Evolutionary conservation across 768 basidiomycete species (phyloP).

Genomic region (Serpula lacrymans): DNA sequence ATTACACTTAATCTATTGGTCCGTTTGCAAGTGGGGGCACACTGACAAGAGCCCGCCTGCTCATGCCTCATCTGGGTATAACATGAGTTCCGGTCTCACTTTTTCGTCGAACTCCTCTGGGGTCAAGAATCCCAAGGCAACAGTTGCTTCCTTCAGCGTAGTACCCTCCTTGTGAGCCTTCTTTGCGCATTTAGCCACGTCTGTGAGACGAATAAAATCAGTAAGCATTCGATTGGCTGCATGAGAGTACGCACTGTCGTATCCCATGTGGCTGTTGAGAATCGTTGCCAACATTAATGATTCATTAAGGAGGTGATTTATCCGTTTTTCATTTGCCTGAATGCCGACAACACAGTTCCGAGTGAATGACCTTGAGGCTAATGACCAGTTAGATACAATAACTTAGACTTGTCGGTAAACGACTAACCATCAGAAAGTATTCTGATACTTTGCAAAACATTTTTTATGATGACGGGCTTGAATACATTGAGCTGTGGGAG

Average conservation of each 20-base stretch:
- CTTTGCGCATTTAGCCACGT: conserved; percentile 98
- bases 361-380: conserved; percentile 89
- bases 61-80: conserved; percentile 61
- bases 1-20: too few species aligned
- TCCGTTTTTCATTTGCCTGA: conserved; percentile 93
- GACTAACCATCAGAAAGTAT: conserved; percentile 82
- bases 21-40: too few species aligned
- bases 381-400: conserved; percentile 6
- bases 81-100: conserved; percentile 90
- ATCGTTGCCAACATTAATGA: conserved; percentile 98
- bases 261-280: conserved; percentile 92
- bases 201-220: conserved; percentile 37
- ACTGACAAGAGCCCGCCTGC: too few species aligned
- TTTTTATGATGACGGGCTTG: conserved; percentile 99
- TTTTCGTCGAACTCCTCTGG: conserved; percentile 92
- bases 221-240: conserved; percentile 1
- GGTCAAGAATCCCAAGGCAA: conserved; percentile 80
- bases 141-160: conserved; percentile 93
- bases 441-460: conserved; percentile 93
- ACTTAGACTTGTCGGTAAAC: conserved; percentile 3
- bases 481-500: conserved; percentile 87
- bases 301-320: conserved; percentile 85
- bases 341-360: conserved; percentile 97
- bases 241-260: conserved; percentile 75
- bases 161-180: conserved; percentile 99